A percentile compares a stretch with the other conserved stretches of the same genome.
phyloP scores from a whole-genome alignment of 345 rosid genomes.

The Dimocarpus longan region DNA sequence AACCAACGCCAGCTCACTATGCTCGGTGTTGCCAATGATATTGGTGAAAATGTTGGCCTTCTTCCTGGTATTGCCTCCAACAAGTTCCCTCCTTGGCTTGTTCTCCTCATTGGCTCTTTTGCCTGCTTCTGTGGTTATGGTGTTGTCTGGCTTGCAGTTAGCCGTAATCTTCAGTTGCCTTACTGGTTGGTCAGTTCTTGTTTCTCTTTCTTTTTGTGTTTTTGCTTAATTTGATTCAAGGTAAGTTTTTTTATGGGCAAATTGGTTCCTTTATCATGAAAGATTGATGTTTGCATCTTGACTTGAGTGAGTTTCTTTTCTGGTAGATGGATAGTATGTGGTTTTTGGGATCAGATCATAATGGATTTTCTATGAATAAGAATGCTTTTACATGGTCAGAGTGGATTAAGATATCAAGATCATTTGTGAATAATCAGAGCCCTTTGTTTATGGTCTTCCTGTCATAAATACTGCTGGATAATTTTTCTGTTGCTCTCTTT shows the following conservation, averaged over 20 bases:
- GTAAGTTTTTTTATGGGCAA: background rate
- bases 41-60: slow-evolving; percentile 69
- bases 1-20: slow-evolving; percentile 69
- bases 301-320: background rate
- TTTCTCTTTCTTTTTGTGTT: background rate
- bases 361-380: background rate
- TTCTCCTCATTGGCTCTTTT: slow-evolving; percentile 55
- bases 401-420: background rate
- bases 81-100: slow-evolving; percentile 67
- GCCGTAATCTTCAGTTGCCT: slow-evolving; percentile 50
- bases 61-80: slow-evolving; percentile 69
- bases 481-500: background rate
- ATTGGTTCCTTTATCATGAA: background rate
- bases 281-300: background rate
- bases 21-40: slow-evolving; percentile 74
- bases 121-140: slow-evolving; percentile 68
- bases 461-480: background rate
- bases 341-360: background rate
- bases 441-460: background rate
- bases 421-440: background rate
- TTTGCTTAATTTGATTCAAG: background rate
- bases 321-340: background rate
- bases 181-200: slow-evolving; percentile 68
- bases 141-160: slow-evolving; percentile 63
- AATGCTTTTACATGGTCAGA: background rate